Percentiles rank a stretch among this genome's conserved stretches.
Conservation (phyloP, 2,329 filamentous ascomycete species). For the Cercospora janseana region DNA sequence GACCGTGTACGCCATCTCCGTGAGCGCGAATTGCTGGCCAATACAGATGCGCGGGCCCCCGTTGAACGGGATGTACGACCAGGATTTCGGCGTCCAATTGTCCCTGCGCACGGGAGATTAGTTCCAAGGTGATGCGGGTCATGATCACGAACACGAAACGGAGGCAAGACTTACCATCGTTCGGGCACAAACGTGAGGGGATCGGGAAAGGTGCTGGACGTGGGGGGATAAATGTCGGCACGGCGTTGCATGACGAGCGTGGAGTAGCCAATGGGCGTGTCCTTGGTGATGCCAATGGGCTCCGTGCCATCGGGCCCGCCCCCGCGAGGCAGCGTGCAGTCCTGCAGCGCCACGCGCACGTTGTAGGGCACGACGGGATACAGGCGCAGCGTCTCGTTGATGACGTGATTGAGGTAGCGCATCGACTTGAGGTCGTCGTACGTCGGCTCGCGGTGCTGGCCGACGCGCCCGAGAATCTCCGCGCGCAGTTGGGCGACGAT, state of each 20-base stretch:
- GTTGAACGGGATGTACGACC: constrained; percentile 52
- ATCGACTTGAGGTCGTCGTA: constrained; percentile 83
- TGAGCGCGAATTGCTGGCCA: constrained; percentile 52
- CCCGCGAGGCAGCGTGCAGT: constrained; percentile 51
- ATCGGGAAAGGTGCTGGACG: constrained; percentile 40
- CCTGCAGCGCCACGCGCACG: constrained; percentile 47
- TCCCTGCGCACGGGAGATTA: constrained; percentile 28
- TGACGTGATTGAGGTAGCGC: constrained; percentile 65
- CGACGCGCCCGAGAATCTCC: constrained; percentile 69
- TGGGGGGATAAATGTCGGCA: constrained; percentile 49
- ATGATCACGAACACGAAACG: background rate
- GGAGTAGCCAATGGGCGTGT: constrained; percentile 48
- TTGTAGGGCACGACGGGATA: constrained; percentile 54
- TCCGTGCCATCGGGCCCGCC: constrained; percentile 47
- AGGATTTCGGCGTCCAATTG: constrained; percentile 49
- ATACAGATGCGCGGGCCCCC: constrained; percentile 52
- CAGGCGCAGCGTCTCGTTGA: constrained; percentile 48
- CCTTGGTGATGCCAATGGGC: constrained; percentile 45
- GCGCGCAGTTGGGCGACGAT: constrained; percentile 65
- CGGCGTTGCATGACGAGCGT: constrained; percentile 52
- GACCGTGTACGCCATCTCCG: constrained; percentile 51
- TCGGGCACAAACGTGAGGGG: constrained; percentile 48
- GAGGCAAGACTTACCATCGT: constrained; percentile 40
- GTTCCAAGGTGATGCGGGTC: background rate
- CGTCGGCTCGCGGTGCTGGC: constrained; percentile 58